phyloP scores from a whole-genome alignment of 345 rosid genomes.

The Eucalyptus cladocalyx region DNA sequence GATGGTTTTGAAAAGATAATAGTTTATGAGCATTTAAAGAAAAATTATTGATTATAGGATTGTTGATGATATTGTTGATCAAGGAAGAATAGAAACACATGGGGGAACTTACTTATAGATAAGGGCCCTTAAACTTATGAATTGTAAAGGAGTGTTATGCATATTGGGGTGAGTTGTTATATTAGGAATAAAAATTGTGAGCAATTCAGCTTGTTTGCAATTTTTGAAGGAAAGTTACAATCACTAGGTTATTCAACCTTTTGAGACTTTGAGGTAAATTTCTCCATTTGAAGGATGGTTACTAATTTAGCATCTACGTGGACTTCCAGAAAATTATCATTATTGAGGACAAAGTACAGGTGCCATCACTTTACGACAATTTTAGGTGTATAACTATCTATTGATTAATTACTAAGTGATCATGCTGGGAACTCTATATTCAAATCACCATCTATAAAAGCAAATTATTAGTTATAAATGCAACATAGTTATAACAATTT shows the following conservation, averaged over 20 bases:
- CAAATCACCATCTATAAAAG: neutral
- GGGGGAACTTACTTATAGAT: neutral
- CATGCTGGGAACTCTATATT: neutral
- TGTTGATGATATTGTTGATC: neutral
- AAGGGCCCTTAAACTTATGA: neutral
- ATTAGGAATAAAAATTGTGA: neutral
- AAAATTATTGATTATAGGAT: neutral
- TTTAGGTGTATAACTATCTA: neutral
- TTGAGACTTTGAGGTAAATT: neutral
- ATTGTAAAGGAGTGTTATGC: neutral
- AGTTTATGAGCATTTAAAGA: neutral
- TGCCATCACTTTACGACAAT: neutral
- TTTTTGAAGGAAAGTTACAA: neutral
- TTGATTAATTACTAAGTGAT: neutral
- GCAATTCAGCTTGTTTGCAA: neutral
- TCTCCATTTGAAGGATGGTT: neutral
- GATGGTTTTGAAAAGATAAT: neutral
- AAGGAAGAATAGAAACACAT: neutral
- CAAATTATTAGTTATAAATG: neutral
- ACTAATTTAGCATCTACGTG: neutral
- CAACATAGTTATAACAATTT: neutral
- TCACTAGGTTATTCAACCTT: neutral
- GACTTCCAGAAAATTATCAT: neutral
- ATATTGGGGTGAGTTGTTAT: neutral
- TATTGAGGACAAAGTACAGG: neutral